Conservation (phyloP, 148 eudicot genomes). For the Silene uniflora region DNA sequence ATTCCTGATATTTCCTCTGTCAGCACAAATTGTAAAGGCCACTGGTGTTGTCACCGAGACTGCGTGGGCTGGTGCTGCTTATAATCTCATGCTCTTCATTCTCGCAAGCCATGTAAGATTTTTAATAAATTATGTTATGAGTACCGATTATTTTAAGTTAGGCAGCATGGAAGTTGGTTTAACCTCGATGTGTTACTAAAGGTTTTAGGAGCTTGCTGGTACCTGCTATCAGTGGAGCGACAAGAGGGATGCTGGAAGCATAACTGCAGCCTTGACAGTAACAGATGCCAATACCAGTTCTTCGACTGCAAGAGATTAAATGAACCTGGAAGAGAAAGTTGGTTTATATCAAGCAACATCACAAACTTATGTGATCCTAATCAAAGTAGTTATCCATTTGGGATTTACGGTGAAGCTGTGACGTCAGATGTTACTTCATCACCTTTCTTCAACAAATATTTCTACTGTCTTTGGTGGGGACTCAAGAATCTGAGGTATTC, state of each 20-base stretch:
- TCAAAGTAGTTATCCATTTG: slow-evolving; percentile 39
- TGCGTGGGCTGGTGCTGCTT: slow-evolving; percentile 84
- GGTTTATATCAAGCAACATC: slow-evolving; percentile 64
- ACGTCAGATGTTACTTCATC: slow-evolving; percentile 40
- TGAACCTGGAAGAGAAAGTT: slow-evolving; percentile 35
- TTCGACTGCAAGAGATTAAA: slow-evolving; percentile 46
- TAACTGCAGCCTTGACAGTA: slow-evolving; percentile 32
- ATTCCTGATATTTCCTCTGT: slow-evolving; percentile 51
- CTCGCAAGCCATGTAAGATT: slow-evolving; percentile 68
- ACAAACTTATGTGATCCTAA: slow-evolving; percentile 41
- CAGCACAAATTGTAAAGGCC: slow-evolving; percentile 52
- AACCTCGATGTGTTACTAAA: slow-evolving; percentile 17
- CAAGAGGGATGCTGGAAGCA: slow-evolving; percentile 75
- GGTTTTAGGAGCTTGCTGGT: slow-evolving; percentile 87
- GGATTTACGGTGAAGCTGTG: slow-evolving; percentile 63
- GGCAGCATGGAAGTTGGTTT: no score
- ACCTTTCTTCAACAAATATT: slow-evolving; percentile 53
- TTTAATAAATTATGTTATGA: no score
- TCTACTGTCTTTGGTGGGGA: slow-evolving; percentile 96
- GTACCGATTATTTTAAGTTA: no score
- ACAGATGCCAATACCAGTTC: slow-evolving; percentile 37
- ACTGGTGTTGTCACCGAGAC: slow-evolving; percentile 76
- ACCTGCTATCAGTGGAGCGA: slow-evolving; percentile 66
- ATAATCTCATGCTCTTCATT: slow-evolving; percentile 64
- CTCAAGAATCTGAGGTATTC: slow-evolving; percentile 70